These are phyloP conservation scores for Hypomyces rosellus DNA, from an alignment of 2,329 filamentous ascomycete genomes.

Conservation along the genomic window DNA sequence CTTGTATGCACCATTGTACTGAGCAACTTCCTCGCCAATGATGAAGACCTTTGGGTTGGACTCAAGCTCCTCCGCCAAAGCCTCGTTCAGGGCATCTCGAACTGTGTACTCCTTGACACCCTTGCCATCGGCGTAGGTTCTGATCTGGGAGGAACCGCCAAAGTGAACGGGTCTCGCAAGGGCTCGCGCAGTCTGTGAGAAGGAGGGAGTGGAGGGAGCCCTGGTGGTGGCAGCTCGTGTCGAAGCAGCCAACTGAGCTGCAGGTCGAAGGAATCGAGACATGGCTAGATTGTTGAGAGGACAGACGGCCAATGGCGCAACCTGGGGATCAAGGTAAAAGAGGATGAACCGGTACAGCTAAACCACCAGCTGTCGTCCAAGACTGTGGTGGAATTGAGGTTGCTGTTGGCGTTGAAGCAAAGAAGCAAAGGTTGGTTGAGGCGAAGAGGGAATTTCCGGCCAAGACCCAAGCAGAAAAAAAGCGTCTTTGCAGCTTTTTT, in stretches of 20 bases:
- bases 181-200: constrained; percentile 32
- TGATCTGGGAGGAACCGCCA: constrained; percentile 38
- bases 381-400: background rate
- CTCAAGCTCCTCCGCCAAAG: constrained; percentile 95
- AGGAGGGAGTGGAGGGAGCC: constrained; percentile 28
- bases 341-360: background rate
- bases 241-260: constrained; percentile 41
- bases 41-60: constrained; percentile 91
- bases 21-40: constrained; percentile 94
- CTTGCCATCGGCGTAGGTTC: constrained; percentile 49
- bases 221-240: constrained; percentile 31
- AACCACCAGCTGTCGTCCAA: background rate
- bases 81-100: constrained; percentile 95
- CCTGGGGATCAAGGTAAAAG: background rate
- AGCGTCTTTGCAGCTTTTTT: constrained; percentile 9
- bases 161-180: constrained; percentile 33
- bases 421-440: constrained; percentile 9
- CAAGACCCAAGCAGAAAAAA: background rate
- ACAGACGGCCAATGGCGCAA: background rate
- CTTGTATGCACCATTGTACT: constrained; percentile 99
- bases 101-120: constrained; percentile 91
- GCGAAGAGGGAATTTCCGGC: constrained; percentile 14
- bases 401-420: constrained; percentile 2
- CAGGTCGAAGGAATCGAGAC: constrained; percentile 48
- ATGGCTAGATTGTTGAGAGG: constrained; percentile 24